These are phyloP conservation scores for Gonium pectorale DNA, from an alignment of 139 green algal species.

Conservation along the genomic window DNA sequence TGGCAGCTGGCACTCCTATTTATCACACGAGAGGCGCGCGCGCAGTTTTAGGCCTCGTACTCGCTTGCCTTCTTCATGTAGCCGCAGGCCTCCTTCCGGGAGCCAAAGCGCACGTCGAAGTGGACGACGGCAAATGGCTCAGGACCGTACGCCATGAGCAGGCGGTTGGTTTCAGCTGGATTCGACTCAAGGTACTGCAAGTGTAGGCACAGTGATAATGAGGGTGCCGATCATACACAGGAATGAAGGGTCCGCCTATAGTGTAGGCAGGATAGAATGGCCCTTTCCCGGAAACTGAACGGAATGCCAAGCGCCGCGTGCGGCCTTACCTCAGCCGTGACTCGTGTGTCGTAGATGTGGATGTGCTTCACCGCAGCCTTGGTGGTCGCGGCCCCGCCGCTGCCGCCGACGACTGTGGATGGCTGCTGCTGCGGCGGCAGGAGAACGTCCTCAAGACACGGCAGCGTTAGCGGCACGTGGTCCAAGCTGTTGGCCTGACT, in stretches of 20 bases:
- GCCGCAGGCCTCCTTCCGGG: background rate
- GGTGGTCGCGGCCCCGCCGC: background rate
- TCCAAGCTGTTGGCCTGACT: slow-evolving; percentile 1
- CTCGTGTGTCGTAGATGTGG: background rate
- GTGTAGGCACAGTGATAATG: too few species aligned
- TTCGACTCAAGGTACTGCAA: background rate
- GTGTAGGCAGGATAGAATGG: too few species aligned
- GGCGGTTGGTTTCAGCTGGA: slow-evolving; percentile 14
- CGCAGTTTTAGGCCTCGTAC: too few species aligned
- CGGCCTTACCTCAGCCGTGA: background rate
- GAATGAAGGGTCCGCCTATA: too few species aligned
- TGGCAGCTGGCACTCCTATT: too few species aligned
- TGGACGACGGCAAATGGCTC: slow-evolving; percentile 9
- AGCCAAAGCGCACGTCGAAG: slow-evolving; percentile 2
- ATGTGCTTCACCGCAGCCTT: slow-evolving; percentile 2
- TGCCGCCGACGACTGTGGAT: too few species aligned
- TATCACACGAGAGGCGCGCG: too few species aligned
- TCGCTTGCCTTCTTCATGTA: slow-evolving; percentile 14
- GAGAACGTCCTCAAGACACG: background rate
- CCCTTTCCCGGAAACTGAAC: too few species aligned
- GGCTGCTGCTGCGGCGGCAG: too few species aligned
- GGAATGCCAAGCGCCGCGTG: too few species aligned
- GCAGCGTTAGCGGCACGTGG: background rate
- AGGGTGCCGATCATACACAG: too few species aligned
- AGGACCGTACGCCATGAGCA: slow-evolving; percentile 22